Evolutionary conservation across 768 basidiomycete genomes (phyloP), one percentile per base, ranked within the genome.

Genomic region (Collybiopsis confluens): DNA sequence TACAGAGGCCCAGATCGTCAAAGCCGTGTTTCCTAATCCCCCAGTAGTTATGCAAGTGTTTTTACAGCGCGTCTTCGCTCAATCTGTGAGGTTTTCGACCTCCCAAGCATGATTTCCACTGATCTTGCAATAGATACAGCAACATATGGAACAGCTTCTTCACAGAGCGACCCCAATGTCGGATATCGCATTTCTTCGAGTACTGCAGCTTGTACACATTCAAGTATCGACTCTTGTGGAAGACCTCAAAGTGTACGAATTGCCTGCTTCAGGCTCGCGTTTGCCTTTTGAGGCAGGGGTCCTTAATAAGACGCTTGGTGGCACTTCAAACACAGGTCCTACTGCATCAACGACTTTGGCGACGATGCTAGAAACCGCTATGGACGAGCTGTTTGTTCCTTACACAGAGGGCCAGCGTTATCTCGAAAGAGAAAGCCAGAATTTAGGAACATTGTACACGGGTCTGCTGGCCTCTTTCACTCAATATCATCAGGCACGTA

Each of bases 1-100:
- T 30, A 94, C 96, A 53, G 97, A 99, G 69, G 88, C 92, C 0
- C 93, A 98, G 64, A 99, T 99, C 49, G 95, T 99, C 26, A 95
- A 97, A 67, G 96, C 94, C 2, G 97, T 99, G 11, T 99, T 99
- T 68, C 97, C 97, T 1, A 93, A 96, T 61, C 96, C 97, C 8
- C 83, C 89, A 16, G 82, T 92, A 15, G 97, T 99, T 3, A 95
- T 98, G 92, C 93, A 97, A 67, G 95, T 98, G 15, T 98, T 99
- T 69, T 67, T 99, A 38, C 97, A 98, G 63, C 80, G 97, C 30
- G 92, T 99, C 1, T 99, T 99, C 70, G 96, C 95, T 2, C 97
- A 98, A 75, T 92, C 93, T 44, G 94, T 95, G 68, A 60, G 90
- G 57, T 45, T 36, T 54, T 52, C 38, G 11, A 23, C 8, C 40